A percentile compares a stretch with the other conserved stretches of the same genome.
These are phyloP conservation scores for Botrytis fabae DNA, from an alignment of 2,329 filamentous ascomycete genomes.

Conservation along the genomic window DNA sequence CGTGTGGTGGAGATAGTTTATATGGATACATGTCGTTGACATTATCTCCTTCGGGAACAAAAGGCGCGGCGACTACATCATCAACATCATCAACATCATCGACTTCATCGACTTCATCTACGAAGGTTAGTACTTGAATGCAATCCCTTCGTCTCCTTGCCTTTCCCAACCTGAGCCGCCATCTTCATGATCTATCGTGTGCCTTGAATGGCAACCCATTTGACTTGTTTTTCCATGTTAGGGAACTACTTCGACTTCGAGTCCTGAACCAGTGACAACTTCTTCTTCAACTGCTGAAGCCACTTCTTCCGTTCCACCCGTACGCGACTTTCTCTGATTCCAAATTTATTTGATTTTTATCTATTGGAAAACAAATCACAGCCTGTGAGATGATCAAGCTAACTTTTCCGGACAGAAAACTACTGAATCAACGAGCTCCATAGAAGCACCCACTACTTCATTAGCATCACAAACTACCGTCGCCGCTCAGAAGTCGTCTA, in stretches of 20 bases:
- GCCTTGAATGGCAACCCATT: conserved; percentile 38
- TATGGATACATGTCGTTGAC: conserved; percentile 66
- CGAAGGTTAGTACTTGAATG: conserved; percentile 33
- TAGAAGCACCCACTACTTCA: conserved; percentile 19
- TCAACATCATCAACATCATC: conserved; percentile 26
- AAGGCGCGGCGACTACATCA: conserved; percentile 24
- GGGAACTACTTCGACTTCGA: conserved; percentile 34
- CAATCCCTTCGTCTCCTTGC: neutral
- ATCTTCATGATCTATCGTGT: conserved; percentile 19
- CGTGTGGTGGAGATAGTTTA: conserved; percentile 61
- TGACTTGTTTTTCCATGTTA: conserved; percentile 38
- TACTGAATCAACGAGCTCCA: conserved; percentile 8
- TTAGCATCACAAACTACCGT: conserved; percentile 10
- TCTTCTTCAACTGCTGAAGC: conserved; percentile 17
- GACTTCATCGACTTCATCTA: conserved; percentile 25
- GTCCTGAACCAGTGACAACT: conserved; percentile 17
- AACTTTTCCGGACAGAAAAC: conserved; percentile 14
- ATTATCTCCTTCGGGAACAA: conserved; percentile 59
- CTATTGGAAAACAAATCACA: neutral
- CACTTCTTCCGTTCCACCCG: conserved; percentile 33
- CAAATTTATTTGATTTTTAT: neutral
- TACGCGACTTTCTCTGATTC: conserved; percentile 41
- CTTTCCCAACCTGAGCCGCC: conserved; percentile 8
- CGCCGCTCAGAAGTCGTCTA: conserved; percentile 16
- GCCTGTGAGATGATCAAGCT: conserved; percentile 2